Evolutionary conservation across 2,329 filamentous ascomycete genomes (phyloP).

Genomic region (Curvularia sp.): DNA sequence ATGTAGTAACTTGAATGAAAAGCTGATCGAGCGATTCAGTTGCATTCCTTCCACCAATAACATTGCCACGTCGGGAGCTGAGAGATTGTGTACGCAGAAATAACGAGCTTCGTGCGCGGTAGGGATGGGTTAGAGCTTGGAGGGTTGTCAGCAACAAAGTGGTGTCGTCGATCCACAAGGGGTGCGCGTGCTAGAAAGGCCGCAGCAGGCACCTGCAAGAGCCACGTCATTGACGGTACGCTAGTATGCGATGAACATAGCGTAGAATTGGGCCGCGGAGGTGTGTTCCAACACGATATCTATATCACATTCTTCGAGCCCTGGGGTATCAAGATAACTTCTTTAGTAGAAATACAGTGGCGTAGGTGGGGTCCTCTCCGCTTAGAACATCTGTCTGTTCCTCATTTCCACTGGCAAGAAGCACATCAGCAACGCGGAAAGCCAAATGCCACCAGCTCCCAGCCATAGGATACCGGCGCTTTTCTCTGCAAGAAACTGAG

Average conservation of each 20-base stretch:
- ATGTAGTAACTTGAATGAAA: background rate
- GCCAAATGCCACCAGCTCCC: slow-evolving; percentile 42
- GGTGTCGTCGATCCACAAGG: background rate
- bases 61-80: background rate
- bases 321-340: background rate
- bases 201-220: background rate
- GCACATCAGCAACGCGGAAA: slow-evolving; percentile 39
- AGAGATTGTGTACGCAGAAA: background rate
- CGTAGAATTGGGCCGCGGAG: background rate
- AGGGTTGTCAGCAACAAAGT: background rate
- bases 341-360: background rate
- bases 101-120: background rate
- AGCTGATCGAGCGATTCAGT: background rate
- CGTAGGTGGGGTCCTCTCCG: background rate
- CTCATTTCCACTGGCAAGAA: slow-evolving; percentile 43
- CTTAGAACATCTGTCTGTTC: slow-evolving; percentile 42
- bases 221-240: background rate
- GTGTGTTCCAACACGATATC: too few species aligned
- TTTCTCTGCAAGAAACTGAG: slow-evolving; percentile 28
- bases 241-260: background rate
- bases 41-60: background rate
- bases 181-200: background rate
- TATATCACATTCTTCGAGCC: slow-evolving; percentile 9
- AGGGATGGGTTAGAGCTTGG: background rate
- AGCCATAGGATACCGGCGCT: slow-evolving; percentile 42